Conservation (phyloP, 192 early-diverging fungal genomes). For the Diversispora epigaea region DNA sequence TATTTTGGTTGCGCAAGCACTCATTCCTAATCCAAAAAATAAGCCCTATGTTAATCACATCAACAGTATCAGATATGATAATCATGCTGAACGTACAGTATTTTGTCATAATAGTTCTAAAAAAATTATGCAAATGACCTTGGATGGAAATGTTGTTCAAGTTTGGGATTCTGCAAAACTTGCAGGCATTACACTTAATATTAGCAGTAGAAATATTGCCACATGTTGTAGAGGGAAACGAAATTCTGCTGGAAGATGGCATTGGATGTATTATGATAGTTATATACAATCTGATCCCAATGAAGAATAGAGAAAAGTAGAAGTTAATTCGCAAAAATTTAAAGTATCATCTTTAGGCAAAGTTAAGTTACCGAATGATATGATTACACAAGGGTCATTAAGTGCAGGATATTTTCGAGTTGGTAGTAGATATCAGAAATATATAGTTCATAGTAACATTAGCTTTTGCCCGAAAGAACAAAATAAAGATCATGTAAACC, state of each 20-base stretch:
- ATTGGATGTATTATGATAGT: constrained; percentile 25
- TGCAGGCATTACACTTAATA: constrained; percentile 18
- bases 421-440: neutral
- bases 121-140: neutral
- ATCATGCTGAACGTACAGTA: no score
- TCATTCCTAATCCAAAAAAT: no score
- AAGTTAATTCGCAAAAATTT: constrained; percentile 16
- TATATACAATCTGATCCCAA: constrained; percentile 18
- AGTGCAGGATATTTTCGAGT: constrained; percentile 14
- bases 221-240: constrained; percentile 20
- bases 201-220: neutral
- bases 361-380: constrained; percentile 5
- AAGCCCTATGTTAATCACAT: no score
- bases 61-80: no score
- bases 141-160: constrained; percentile 17
- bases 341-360: constrained; percentile 21
- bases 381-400: constrained; percentile 1
- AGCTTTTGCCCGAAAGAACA: neutral
- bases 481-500: constrained; percentile 9
- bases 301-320: constrained; percentile 25
- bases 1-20: no score
- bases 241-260: neutral
- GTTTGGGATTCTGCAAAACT: constrained; percentile 8
- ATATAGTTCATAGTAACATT: constrained; percentile 19
- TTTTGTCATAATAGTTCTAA: constrained; percentile 1